Evolutionary conservation across 2,329 filamentous ascomycete genomes (phyloP), one percentile per base, ranked within the genome.

Genomic region (Keithomyces neogunnii): DNA sequence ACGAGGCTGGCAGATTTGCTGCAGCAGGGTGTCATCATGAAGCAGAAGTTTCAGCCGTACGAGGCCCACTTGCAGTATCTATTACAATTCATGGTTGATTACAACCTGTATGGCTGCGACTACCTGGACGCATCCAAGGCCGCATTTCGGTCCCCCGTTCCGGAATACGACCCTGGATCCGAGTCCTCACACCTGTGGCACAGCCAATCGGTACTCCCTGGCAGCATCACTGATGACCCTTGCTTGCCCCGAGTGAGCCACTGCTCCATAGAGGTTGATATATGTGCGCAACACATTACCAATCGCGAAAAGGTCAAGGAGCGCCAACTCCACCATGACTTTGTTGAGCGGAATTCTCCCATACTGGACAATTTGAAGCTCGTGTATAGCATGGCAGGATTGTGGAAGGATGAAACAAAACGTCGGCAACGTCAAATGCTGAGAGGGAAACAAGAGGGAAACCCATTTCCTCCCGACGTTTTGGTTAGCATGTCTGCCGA

Each of bases 41-140:
- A 88, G 63, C 81, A 80, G 53, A 78, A 81, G 29, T 86, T 99
- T 43, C 92, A 97, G 63, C 92, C 93, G 0, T 95, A 93, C 63
- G 93, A 99, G 69, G 90, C 88, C 19, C 95, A 99, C 65, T 68
- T 97, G 55, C 89, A 96, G 63, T 97, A 91, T 65, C 72, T 96
- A 7, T 76, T 93, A 8, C 95, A 99, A 69, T 99, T 95, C 81
- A 97, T 99, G 93, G 87, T 86, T 57, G 95, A 99, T 66, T 99
- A 95, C 73, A 99, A 96, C 64, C 74, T 99, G 58, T 97, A 95
- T 66, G 95, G 95, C 5, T 99, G 93, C 64, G 85, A 83, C 51
- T 95, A 92, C 61, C 82, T 97, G 57, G 81, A 92, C 53, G 86
- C 83, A 47, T 74, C 74, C 8, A 87, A 82, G 56, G 81, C 84